phyloP scores from a whole-genome alignment of 148 eudicot species.

The Nyssa sinensis region DNA sequence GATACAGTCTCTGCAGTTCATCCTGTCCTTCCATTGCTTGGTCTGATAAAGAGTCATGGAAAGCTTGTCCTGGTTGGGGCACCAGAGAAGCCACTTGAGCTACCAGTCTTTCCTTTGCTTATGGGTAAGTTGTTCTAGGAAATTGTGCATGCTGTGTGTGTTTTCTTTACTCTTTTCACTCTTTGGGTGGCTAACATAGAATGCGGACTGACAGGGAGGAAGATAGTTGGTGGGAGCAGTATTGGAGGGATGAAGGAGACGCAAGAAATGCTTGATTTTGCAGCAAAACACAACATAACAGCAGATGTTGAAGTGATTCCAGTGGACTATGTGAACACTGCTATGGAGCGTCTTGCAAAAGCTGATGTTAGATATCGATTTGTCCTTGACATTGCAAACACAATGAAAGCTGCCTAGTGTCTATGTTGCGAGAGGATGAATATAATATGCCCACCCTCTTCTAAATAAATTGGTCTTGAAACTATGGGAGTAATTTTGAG shows the following conservation, averaged over 20 bases:
- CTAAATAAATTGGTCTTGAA: too few species aligned
- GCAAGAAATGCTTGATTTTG: constrained; percentile 45
- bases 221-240: constrained; percentile 28
- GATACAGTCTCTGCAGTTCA: constrained; percentile 25
- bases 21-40: constrained; percentile 12
- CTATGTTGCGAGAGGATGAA: too few species aligned
- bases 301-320: constrained; percentile 39
- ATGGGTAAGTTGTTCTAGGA: constrained; percentile 9
- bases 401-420: constrained; percentile 18
- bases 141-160: background rate
- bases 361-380: constrained; percentile 41
- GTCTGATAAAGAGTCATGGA: constrained; percentile 19
- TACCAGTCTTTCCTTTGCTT: constrained; percentile 14
- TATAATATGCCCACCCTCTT: too few species aligned
- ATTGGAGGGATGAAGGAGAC: constrained; percentile 37
- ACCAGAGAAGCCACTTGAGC: constrained; percentile 22
- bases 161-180: background rate
- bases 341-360: constrained; percentile 41
- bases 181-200: background rate
- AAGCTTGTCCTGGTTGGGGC: constrained; percentile 27
- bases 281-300: constrained; percentile 31
- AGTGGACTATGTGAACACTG: constrained; percentile 28
- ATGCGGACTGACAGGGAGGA: constrained; percentile 17
- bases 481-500: too few species aligned
- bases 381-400: constrained; percentile 35